Percentiles rank a stretch among this genome's conserved stretches.
Evolutionary conservation across 495 filamentous ascomycete species (phyloP).

Genomic region (Polyplosphaeria fusca): DNA sequence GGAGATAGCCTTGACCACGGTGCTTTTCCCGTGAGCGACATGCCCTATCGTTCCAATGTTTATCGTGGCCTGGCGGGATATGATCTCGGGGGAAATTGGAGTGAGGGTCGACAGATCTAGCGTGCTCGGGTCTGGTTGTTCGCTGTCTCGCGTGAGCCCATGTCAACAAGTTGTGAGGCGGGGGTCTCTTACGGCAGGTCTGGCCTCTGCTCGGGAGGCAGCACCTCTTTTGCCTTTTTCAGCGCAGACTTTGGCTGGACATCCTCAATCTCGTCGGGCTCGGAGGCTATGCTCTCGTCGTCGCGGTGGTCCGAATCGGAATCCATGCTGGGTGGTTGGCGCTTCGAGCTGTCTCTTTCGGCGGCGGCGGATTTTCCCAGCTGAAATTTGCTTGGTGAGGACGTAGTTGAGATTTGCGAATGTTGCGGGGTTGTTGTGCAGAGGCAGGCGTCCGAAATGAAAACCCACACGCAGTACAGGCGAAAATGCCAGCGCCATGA

Average conservation of each 20-base stretch:
- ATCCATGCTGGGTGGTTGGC: slow-evolving; percentile 32
- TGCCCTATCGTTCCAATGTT: slow-evolving; percentile 99
- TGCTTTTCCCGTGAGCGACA: slow-evolving; percentile 97
- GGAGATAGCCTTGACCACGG: slow-evolving; percentile 97
- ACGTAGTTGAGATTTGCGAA: background rate
- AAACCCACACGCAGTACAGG: slow-evolving; percentile 10
- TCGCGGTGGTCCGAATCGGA: slow-evolving; percentile 38
- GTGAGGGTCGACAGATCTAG: slow-evolving; percentile 74
- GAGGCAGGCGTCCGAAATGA: background rate
- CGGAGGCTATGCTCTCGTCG: slow-evolving; percentile 34
- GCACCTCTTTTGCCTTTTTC: slow-evolving; percentile 57
- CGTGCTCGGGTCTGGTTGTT: slow-evolving; percentile 81
- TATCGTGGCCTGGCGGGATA: slow-evolving; percentile 94
- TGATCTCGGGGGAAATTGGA: slow-evolving; percentile 92
- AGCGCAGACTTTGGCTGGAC: slow-evolving; percentile 61
- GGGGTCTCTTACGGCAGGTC: slow-evolving; percentile 45
- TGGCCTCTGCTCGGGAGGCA: slow-evolving; percentile 63
- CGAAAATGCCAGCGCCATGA: slow-evolving; percentile 29
- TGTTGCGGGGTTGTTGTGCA: background rate
- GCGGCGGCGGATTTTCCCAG: no score
- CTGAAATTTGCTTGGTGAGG: no score
- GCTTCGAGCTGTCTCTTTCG: background rate
- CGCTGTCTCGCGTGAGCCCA: slow-evolving; percentile 12
- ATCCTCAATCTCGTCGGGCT: slow-evolving; percentile 39
- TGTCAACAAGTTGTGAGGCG: background rate